Percentiles rank a stretch among this genome's conserved stretches.
Conservation (phyloP, 306 rosid genomes). For the Lotus japonicus region DNA sequence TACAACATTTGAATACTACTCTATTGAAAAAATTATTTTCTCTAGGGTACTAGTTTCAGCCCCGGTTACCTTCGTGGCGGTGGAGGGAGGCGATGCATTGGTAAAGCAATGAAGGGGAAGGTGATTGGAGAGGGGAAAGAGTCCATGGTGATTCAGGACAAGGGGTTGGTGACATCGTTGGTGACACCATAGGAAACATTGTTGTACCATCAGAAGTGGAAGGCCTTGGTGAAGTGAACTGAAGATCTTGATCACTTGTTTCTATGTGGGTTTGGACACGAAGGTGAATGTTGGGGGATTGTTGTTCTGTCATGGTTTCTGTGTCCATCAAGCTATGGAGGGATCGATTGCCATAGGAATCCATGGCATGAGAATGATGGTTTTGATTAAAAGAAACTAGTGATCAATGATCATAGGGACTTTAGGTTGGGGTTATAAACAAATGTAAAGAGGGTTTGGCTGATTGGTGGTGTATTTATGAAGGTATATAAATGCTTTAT, state of each 20-base stretch:
- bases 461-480: constrained; percentile 19
- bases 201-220: constrained; percentile 23
- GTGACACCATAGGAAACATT: constrained; percentile 12
- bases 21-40: too few species aligned
- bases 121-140: constrained; percentile 51
- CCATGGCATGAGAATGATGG: constrained; percentile 25
- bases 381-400: background rate
- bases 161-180: constrained; percentile 26
- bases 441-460: background rate
- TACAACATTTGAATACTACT: too few species aligned
- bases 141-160: constrained; percentile 80
- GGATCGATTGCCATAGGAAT: constrained; percentile 25
- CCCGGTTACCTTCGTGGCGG: constrained; percentile 46
- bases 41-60: too few species aligned
- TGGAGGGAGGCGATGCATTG: constrained; percentile 68
- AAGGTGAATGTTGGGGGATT: constrained; percentile 24
- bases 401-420: background rate
- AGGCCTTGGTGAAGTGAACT: constrained; percentile 26
- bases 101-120: constrained; percentile 58
- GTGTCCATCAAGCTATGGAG: constrained; percentile 32
- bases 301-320: constrained; percentile 21
- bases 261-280: constrained; percentile 28
- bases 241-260: constrained; percentile 34
- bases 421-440: background rate
- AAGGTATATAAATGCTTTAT: constrained; percentile 5